phyloP scores from a whole-genome alignment of 139 green algal species.

The Chlamydomonas sp. region DNA sequence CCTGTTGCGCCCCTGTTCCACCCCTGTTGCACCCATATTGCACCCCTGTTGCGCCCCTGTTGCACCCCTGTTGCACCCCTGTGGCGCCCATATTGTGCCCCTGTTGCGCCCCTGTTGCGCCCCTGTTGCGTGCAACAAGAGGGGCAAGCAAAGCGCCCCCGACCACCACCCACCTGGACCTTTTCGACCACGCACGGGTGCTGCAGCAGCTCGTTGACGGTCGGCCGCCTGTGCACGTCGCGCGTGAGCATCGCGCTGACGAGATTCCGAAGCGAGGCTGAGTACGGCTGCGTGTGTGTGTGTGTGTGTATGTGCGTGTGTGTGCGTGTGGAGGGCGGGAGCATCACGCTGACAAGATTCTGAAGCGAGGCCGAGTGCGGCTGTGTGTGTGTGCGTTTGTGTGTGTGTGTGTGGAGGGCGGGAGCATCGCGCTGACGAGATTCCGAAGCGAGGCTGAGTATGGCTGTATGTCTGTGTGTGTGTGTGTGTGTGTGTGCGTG shows the following conservation, averaged over 20 bases:
- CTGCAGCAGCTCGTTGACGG: constrained; percentile 28
- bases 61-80: too few relatives aligned
- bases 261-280: constrained; percentile 12
- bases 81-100: too few relatives aligned
- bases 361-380: neutral
- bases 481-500: too few relatives aligned
- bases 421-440: neutral
- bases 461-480: too few relatives aligned
- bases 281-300: constrained; percentile 30
- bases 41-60: too few relatives aligned
- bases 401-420: neutral
- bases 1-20: too few relatives aligned
- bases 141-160: neutral
- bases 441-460: too few relatives aligned
- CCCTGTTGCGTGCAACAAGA: neutral
- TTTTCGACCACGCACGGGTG: constrained; percentile 24
- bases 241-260: constrained; percentile 33
- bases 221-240: constrained; percentile 18
- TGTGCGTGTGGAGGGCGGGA: neutral
- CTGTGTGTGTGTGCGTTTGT: neutral
- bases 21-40: too few relatives aligned
- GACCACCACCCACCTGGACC: constrained; percentile 15
- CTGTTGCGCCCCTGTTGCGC: too few relatives aligned
- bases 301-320: constrained; percentile 25
- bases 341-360: neutral